Base-by-base conservation (phyloP, 2,329 filamentous ascomycete genomes). In the Byssothecium circinans region DNA sequence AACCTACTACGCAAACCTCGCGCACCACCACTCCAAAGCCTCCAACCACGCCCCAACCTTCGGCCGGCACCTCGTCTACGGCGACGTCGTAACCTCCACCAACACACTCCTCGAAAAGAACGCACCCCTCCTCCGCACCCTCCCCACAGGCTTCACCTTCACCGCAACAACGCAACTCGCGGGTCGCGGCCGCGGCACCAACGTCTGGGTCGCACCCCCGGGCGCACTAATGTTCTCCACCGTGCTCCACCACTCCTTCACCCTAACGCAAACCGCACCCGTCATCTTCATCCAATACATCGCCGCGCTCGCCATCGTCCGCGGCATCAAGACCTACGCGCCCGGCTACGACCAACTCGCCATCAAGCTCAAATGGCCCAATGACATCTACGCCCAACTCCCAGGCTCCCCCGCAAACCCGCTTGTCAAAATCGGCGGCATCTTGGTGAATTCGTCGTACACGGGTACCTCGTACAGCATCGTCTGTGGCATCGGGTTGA, bases 21-120 rank as follows among this genome's bases (percentile, higher is more conserved):
- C 76, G 19, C 74, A 82, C 20, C 95, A 91, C 64, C 83, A 87
- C 43, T 68, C 71, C 11, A 78, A 81, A 39, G 77, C 80, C 1
- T 70, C 73, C 25, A 79, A 82, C 37, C 79, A 83, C 0, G 75
- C 81, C 6, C 70, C 68, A 3, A 74, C 81, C 19, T 97, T 95
- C 77, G 94, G 94, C 4, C 81, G 85, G 41, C 75, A 81, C 41
- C 71, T 99, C 3, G 76, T 97, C 54, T 97, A 97, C 64, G 91
- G 88, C 43, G 90, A 96, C 68, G 90, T 96, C 6, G 80, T 96
- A 14, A 96, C 92, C 2, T 95, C 90, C 68, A 99, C 94, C 22
- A 96, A 92, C 72, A 96, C 91, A 0, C 77, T 97, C 4, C 79
- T 96, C 6, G 94, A 97, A 63, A 96, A 94, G 87, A 99, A 99